Evolutionary conservation across 352 stramenopile species (phyloP).

Genomic region (Phytophthora pinifolia): DNA sequence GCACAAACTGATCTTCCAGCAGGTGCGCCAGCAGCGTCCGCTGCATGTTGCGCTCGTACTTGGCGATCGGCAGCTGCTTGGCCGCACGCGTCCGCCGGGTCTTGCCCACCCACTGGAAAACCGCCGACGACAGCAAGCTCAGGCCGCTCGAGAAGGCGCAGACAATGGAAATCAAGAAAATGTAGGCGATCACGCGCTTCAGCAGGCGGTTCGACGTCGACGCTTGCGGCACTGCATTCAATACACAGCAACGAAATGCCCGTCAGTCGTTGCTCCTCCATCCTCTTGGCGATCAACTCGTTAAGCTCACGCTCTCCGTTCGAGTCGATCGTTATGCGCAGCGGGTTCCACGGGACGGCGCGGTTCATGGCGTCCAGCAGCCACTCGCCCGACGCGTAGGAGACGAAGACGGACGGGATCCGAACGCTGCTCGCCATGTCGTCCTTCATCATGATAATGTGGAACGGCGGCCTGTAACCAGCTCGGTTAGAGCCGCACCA

Average conservation of each 20-base stretch:
- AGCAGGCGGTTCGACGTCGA: constrained; percentile 60
- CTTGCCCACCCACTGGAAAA: constrained; percentile 68
- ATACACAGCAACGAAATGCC: constrained; percentile 1
- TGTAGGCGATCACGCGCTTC: constrained; percentile 71
- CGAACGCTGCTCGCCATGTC: constrained; percentile 59
- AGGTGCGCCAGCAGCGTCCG: constrained; percentile 45
- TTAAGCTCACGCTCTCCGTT: constrained; percentile 58
- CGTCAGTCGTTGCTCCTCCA: not conserved
- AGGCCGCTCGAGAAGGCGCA: constrained; percentile 77
- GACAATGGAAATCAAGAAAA: constrained; percentile 78
- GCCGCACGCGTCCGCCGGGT: constrained; percentile 52
- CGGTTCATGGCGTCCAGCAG: constrained; percentile 41
- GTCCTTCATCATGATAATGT: constrained; percentile 88
- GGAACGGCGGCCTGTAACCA: constrained; percentile 52
- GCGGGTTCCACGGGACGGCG: constrained; percentile 52
- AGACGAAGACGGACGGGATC: constrained; percentile 77
- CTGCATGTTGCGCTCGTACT: constrained; percentile 57
- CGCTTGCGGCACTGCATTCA: constrained; percentile 46
- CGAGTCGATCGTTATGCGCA: constrained; percentile 56
- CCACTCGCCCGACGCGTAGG: constrained; percentile 61
- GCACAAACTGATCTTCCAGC: constrained; percentile 44
- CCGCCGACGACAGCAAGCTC: constrained; percentile 62
- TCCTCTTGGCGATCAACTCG: not conserved
- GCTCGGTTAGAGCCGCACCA: not conserved
- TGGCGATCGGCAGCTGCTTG: constrained; percentile 56